These are phyloP conservation scores for Dicorynia guianensis DNA, from an alignment of 306 rosid genomes.

Conservation along the genomic window DNA sequence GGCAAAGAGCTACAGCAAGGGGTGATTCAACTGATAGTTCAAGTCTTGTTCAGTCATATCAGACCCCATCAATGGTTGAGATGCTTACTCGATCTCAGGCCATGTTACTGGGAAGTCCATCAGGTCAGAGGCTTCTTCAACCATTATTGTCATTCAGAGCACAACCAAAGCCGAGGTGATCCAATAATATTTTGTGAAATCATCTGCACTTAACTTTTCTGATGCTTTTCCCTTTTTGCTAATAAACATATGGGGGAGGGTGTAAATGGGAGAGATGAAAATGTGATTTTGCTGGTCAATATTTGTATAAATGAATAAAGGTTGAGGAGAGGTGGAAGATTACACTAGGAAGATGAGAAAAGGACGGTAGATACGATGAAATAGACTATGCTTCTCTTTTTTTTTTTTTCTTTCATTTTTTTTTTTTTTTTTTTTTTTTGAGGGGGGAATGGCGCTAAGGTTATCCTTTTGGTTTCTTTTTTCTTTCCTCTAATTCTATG, in stretches of 20 bases:
- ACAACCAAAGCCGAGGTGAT: conserved; percentile 63
- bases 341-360: conserved; percentile 31
- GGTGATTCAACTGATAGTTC: conserved; percentile 70
- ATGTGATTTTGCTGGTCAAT: conserved; percentile 51
- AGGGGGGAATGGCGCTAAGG: neutral
- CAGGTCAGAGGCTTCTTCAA: conserved; percentile 60
- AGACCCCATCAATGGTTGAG: conserved; percentile 74
- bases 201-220: conserved; percentile 30
- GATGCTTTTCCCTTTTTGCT: conserved; percentile 29
- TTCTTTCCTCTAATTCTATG: conserved; percentile 4
- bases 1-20: conserved; percentile 81
- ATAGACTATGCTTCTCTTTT: conserved; percentile 37
- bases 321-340: conserved; percentile 41
- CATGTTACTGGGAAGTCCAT: conserved; percentile 59
- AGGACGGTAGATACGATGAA: conserved; percentile 42
- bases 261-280: conserved; percentile 33
- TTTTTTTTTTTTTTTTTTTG: no score
- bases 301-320: conserved; percentile 60
- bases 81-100: conserved; percentile 78
- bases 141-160: conserved; percentile 50
- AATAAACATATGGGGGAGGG: conserved; percentile 33
- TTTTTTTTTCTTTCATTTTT: neutral
- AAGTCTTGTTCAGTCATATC: conserved; percentile 67
- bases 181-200: neutral
- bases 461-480: neutral